These are phyloP conservation scores for Sugiyamaella xylanicola DNA, from an alignment of 1,139 yeast species.

Conservation along the genomic window DNA sequence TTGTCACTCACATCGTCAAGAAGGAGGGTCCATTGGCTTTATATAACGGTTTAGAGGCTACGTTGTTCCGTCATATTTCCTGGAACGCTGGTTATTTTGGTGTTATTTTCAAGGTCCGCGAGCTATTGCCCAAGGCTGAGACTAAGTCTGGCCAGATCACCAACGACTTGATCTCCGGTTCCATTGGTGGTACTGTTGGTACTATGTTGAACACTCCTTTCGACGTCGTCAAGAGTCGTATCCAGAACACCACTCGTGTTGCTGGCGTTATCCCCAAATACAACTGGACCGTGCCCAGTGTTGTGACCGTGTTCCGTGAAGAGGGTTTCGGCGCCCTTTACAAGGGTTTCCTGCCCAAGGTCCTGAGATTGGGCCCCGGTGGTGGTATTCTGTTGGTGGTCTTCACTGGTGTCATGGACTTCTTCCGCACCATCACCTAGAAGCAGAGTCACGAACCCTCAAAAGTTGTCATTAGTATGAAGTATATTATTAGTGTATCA, in stretches of 20 bases:
- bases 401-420: conserved; percentile 91
- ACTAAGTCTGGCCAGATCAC: conserved; percentile 69
- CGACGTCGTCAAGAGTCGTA: conserved; percentile 96
- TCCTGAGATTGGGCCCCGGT: conserved; percentile 96
- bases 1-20: conserved; percentile 68
- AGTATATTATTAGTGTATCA: not conserved
- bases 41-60: conserved; percentile 94
- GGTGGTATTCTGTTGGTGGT: conserved; percentile 98
- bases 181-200: conserved; percentile 96
- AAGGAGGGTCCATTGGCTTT: conserved; percentile 80
- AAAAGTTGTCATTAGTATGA: not conserved
- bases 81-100: conserved; percentile 99
- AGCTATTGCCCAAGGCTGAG: conserved; percentile 75
- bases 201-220: conserved; percentile 93
- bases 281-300: conserved; percentile 88
- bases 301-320: conserved; percentile 80
- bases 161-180: conserved; percentile 88
- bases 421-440: conserved; percentile 71
- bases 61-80: conserved; percentile 92
- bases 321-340: conserved; percentile 77
- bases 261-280: conserved; percentile 72
- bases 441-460: not conserved
- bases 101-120: conserved; percentile 82
- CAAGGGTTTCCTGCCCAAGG: conserved; percentile 95
- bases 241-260: conserved; percentile 79